A percentile compares a stretch with the other conserved stretches of the same genome.
Evolutionary conservation across 1,139 yeast genomes (phyloP).

Genomic region (Suhomyces taliae): DNA sequence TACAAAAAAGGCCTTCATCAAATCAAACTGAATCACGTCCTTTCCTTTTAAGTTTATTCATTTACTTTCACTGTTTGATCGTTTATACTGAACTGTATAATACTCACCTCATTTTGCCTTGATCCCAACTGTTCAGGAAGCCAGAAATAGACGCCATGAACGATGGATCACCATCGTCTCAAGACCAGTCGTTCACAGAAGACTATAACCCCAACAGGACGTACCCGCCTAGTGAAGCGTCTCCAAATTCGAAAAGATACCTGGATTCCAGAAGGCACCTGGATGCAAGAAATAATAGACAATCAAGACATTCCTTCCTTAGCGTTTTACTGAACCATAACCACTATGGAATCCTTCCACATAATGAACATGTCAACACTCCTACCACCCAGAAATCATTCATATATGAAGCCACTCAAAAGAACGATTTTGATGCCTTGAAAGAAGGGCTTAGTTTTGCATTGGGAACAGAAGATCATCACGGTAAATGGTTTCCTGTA

Average conservation of each 20-base stretch:
- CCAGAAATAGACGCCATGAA: background rate
- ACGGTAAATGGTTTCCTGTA: conserved; percentile 36
- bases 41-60: too few species aligned
- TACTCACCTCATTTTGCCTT: too few species aligned
- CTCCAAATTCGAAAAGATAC: background rate
- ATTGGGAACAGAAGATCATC: conserved; percentile 30
- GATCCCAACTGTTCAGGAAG: too few species aligned
- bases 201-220: conserved; percentile 11
- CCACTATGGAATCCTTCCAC: background rate
- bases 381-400: conserved; percentile 13
- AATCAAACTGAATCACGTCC: too few species aligned
- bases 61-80: too few species aligned
- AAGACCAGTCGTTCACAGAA: conserved; percentile 4
- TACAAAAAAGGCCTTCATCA: too few species aligned
- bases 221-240: conserved; percentile 1
- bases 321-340: background rate
- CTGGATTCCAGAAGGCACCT: background rate
- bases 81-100: too few species aligned
- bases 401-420: conserved; percentile 28
- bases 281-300: background rate
- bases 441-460: conserved; percentile 41
- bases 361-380: background rate
- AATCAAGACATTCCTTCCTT: background rate
- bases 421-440: conserved; percentile 35
- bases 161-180: background rate